phyloP scores from a whole-genome alignment of 495 filamentous ascomycete species.

The Mytilinidion resinicola region DNA sequence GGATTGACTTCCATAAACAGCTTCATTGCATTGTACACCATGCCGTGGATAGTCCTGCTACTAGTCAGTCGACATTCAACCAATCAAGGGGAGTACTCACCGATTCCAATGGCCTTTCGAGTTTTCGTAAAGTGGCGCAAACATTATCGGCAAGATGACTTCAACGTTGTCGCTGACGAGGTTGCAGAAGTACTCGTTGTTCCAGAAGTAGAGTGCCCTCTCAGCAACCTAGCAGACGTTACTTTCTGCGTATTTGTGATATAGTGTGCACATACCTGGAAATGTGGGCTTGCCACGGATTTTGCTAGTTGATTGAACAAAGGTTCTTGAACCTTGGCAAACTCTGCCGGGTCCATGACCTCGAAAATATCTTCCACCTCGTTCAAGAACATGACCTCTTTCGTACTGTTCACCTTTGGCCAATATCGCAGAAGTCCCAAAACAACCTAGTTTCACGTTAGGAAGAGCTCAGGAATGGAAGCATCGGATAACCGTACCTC shows the following conservation, averaged over 20 bases:
- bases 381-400: conserved; percentile 99
- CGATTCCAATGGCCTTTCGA: conserved; percentile 99
- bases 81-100: conserved; percentile 44
- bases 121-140: conserved; percentile 96
- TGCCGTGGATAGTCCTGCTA: conserved; percentile 90
- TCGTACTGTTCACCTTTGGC: conserved; percentile 99
- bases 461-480: neutral
- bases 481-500: conserved; percentile 53
- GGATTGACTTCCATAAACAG: conserved; percentile 99
- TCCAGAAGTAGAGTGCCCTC: conserved; percentile 98
- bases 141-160: conserved; percentile 98
- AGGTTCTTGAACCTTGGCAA: conserved; percentile 96
- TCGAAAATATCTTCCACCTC: conserved; percentile 99
- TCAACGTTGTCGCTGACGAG: conserved; percentile 98
- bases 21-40: conserved; percentile 99
- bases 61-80: neutral
- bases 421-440: conserved; percentile 92
- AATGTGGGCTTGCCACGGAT: conserved; percentile 96
- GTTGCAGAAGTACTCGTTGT: conserved; percentile 99
- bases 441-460: conserved; percentile 63
- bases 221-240: conserved; percentile 70
- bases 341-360: conserved; percentile 98
- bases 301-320: conserved; percentile 96
- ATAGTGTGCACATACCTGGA: conserved; percentile 60
- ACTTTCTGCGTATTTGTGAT: neutral